A percentile compares a stretch with the other conserved stretches of the same genome.
Evolutionary conservation across 2,329 filamentous ascomycete genomes (phyloP).

Genomic region (Fusarium graminum): DNA sequence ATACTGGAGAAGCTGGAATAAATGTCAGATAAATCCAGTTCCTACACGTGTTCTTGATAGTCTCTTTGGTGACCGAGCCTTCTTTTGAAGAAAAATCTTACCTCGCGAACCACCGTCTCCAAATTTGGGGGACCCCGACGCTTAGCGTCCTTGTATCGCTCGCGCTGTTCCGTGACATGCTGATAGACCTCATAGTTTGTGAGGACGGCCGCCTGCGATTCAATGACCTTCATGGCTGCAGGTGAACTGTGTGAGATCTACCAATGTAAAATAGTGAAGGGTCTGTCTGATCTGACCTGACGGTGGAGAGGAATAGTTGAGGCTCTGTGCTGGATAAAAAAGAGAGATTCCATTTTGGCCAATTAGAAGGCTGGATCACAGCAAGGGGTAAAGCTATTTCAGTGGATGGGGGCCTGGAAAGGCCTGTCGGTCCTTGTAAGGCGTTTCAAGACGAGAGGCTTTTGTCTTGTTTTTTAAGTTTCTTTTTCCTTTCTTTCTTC

Average conservation of each 20-base stretch:
- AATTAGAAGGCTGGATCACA: slow-evolving; percentile 15
- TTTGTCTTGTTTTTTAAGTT: background rate
- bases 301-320: slow-evolving; percentile 30
- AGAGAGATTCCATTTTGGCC: background rate
- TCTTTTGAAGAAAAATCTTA: slow-evolving; percentile 52
- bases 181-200: slow-evolving; percentile 80
- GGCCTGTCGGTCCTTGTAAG: slow-evolving; percentile 1
- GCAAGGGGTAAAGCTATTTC: slow-evolving; percentile 1
- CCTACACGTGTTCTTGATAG: background rate
- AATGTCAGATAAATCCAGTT: slow-evolving; percentile 15
- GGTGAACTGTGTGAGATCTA: slow-evolving; percentile 1
- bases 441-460: slow-evolving; percentile 8
- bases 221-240: slow-evolving; percentile 74
- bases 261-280: slow-evolving; percentile 2
- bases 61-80: background rate
- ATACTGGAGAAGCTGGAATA: slow-evolving; percentile 69
- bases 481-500: slow-evolving; percentile 1
- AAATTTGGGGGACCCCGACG: slow-evolving; percentile 68
- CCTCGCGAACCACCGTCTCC: slow-evolving; percentile 74
- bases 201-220: slow-evolving; percentile 76
- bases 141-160: slow-evolving; percentile 64
- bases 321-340: slow-evolving; percentile 19
- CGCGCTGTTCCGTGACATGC: slow-evolving; percentile 70
- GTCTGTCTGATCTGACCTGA: background rate
- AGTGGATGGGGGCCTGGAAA: slow-evolving; percentile 8